Evolutionary conservation across 139 green algal species (phyloP).

Genomic region (Chlorella ohadii): DNA sequence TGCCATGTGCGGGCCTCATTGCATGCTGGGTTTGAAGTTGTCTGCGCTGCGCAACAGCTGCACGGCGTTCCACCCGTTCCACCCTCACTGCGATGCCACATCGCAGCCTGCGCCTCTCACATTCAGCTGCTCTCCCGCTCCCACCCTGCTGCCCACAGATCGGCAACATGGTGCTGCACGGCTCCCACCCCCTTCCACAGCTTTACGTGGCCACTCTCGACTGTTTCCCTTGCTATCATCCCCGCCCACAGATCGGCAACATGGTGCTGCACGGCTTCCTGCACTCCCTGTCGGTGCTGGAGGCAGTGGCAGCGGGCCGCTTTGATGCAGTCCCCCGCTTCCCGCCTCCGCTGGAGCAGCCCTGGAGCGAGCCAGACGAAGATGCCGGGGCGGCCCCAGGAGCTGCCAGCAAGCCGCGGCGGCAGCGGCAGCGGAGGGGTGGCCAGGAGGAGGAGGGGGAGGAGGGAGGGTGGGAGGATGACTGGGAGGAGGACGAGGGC

Average conservation of each 20-base stretch:
- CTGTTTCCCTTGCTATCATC: no score
- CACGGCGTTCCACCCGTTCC: no score
- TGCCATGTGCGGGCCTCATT: no score
- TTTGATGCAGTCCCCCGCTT: background rate
- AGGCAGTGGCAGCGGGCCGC: background rate
- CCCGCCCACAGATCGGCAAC: slow-evolving; percentile 18
- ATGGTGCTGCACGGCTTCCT: slow-evolving; percentile 29
- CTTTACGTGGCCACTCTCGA: no score
- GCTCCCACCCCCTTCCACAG: slow-evolving; percentile 6
- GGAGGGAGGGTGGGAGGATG: no score
- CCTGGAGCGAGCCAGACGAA: background rate
- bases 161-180: slow-evolving; percentile 34
- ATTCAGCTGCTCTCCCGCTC: no score
- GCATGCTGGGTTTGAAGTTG: background rate
- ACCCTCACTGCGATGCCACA: no score
- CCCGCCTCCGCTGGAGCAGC: background rate
- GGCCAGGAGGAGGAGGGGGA: background rate
- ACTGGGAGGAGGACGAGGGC: no score
- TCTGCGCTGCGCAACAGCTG: no score
- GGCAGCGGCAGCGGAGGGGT: no score
- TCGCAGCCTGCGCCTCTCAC: no score
- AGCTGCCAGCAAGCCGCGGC: no score
- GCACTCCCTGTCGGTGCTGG: slow-evolving; percentile 4
- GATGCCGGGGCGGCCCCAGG: background rate
- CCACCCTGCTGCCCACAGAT: slow-evolving; percentile 3